A percentile compares a stretch with the other conserved stretches of the same genome.
These are phyloP conservation scores for Setaria viridis DNA, from an alignment of 202 grass and related monocot genomes.

Conservation along the genomic window DNA sequence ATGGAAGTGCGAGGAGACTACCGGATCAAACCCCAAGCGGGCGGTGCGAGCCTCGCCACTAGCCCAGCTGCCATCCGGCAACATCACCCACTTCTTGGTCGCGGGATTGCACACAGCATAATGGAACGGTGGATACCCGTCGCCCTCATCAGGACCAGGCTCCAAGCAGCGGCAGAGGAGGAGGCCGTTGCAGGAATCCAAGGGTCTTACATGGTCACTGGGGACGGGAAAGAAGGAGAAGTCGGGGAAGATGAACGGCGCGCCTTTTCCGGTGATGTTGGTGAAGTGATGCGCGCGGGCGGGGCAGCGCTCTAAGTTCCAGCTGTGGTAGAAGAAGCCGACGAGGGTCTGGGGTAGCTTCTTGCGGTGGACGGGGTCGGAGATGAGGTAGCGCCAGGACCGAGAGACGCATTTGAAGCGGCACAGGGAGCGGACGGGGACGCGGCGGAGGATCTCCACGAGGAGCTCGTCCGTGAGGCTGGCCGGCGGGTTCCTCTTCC, in stretches of 20 bases:
- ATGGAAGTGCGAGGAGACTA: neutral
- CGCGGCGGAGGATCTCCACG: neutral
- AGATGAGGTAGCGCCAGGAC: neutral
- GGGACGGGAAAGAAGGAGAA: constrained; percentile 24
- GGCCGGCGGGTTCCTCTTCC: neutral
- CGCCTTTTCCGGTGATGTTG: neutral
- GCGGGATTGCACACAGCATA: constrained; percentile 13
- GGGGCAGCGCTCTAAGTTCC: neutral
- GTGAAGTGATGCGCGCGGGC: neutral
- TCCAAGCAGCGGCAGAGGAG: constrained; percentile 13
- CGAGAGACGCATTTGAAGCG: constrained; percentile 29
- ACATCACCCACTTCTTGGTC: neutral
- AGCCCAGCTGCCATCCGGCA: neutral
- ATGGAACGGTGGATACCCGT: neutral
- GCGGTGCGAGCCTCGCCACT: neutral
- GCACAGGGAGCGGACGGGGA: neutral
- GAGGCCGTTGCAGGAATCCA: constrained; percentile 51
- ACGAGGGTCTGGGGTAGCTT: constrained; percentile 22
- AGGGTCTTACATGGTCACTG: rapidly evolving
- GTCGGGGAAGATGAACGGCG: neutral
- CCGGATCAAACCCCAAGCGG: neutral
- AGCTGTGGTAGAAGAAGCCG: constrained; percentile 17
- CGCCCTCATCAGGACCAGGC: neutral
- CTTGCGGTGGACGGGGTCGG: neutral
- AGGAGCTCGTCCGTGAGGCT: neutral